Evolutionary conservation across 305 asterid species (phyloP).

Genomic region (Fraxinus paxiana): DNA sequence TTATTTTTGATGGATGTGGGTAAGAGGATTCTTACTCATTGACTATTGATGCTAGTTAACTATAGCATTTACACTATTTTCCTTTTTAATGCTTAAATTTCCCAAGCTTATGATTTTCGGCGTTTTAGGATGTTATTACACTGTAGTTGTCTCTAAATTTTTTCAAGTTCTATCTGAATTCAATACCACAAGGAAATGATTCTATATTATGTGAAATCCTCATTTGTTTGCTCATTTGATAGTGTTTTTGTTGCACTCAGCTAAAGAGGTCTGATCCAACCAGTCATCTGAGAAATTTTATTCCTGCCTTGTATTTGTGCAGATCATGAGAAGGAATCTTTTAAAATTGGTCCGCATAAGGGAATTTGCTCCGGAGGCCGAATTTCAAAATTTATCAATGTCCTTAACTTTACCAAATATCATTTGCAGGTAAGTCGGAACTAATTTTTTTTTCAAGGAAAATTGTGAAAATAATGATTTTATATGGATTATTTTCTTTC

Average conservation of each 20-base stretch:
- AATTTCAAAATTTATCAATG: constrained; percentile 43
- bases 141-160: not conserved
- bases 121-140: not conserved
- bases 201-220: not conserved
- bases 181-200: not conserved
- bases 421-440: constrained; percentile 69
- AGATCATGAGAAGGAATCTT: constrained; percentile 96
- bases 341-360: constrained; percentile 69
- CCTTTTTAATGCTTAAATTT: not conserved
- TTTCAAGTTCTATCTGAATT: constrained; percentile 4
- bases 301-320: constrained; percentile 27
- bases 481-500: not conserved
- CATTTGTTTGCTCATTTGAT: not conserved
- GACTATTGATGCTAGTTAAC: constrained; percentile 3
- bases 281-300: not conserved
- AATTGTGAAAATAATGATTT: not conserved
- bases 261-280: constrained; percentile 4
- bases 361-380: constrained; percentile 97
- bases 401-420: constrained; percentile 73
- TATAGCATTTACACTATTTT: not conserved
- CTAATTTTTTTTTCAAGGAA: not conserved
- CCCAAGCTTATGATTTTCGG: not conserved
- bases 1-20: not conserved
- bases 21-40: constrained; percentile 1
- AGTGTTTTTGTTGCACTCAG: constrained; percentile 8